phyloP scores from a whole-genome alignment of 441 rosid species.

The Brassica balearica region DNA sequence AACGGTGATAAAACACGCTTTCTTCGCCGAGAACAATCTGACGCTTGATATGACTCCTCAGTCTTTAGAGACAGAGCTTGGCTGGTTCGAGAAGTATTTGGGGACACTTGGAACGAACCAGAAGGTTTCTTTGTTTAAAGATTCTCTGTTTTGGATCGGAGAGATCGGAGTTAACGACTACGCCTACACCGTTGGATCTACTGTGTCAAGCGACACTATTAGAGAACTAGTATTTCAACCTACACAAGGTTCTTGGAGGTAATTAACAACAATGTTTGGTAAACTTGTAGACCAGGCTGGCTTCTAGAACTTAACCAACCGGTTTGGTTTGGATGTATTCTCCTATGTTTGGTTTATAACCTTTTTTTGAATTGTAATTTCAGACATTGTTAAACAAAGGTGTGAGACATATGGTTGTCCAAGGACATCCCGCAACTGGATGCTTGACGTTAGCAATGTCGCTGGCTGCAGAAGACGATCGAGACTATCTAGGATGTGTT shows the following conservation, averaged over 20 bases:
- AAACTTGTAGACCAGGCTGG: neutral
- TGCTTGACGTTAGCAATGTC: slow-evolving; percentile 78
- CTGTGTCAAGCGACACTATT: slow-evolving; percentile 57
- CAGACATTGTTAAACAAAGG: slow-evolving; percentile 79
- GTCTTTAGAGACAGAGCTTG: slow-evolving; percentile 73
- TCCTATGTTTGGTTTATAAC: slow-evolving; percentile 6
- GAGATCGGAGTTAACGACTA: slow-evolving; percentile 95
- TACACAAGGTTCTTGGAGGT: slow-evolving; percentile 66
- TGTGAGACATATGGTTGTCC: slow-evolving; percentile 72
- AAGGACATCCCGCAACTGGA: slow-evolving; percentile 79
- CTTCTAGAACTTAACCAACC: slow-evolving; percentile 5
- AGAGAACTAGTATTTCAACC: slow-evolving; percentile 54
- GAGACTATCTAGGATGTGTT: slow-evolving; percentile 79
- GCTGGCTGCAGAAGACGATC: slow-evolving; percentile 59
- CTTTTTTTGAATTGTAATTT: neutral
- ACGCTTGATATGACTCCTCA: slow-evolving; percentile 70
- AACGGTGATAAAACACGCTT: slow-evolving; percentile 73
- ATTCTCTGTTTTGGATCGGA: slow-evolving; percentile 87
- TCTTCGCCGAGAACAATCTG: slow-evolving; percentile 81
- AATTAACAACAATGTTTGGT: slow-evolving; percentile 14
- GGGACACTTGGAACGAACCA: slow-evolving; percentile 52
- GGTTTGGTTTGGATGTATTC: neutral
- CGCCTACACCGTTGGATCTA: slow-evolving; percentile 73
- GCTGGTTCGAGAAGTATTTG: slow-evolving; percentile 69
- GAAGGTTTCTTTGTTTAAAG: slow-evolving; percentile 54